Evolutionary conservation across 1,284 basidiomycete genomes (phyloP), one percentile per base, ranked within the genome.

Genomic region (Tilletia indica): DNA sequence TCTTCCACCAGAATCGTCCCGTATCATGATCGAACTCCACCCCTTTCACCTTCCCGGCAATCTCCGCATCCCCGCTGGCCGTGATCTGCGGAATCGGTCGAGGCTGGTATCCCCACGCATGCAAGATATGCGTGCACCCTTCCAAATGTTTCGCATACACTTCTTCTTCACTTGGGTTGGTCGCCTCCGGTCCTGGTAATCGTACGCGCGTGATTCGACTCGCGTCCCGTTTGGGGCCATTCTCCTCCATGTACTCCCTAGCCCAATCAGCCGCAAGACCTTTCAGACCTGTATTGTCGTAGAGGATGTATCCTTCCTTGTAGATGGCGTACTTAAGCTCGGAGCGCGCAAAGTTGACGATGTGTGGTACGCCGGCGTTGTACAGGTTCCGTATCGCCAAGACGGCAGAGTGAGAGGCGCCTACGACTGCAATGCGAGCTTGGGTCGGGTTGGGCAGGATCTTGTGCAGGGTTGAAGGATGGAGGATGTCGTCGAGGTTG

Each of bases 261-360:
- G 68, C 71, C 71, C 71, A 72, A 39, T 72, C 71, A 8, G 71
- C 68, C 51, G 68, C 71, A 6, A 72, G 8, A 34, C 71, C 71
- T 58, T 72, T 72, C n/a, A 72, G 47, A 16, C 71, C 71, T 25
- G 71, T 72, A 70, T 72, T 72, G 61, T 72, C 71, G n/a, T 70
- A 66, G 19, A 72, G 25, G 36, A 72, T 70, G 61, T 70, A 72
- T 0, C 68, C 71, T 16, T 72, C 68, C 71, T 49, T 72, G 34
- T 70, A 63, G 42, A 70, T 54, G 3, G 71, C 71, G 19, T 70
- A 72, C 45, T 49, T 70, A 2, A 72, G 25, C 12, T 61, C 51
- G 9, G 54, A 48, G 34, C 71, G 39, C 25, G 51, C 19, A 25
- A 70, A 48, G 63, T 72, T 68, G 12, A 67, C 12, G 3, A 69